These are phyloP conservation scores for Ophiostoma sp. DNA, from an alignment of 2,329 filamentous ascomycete genomes.

Conservation along the genomic window DNA sequence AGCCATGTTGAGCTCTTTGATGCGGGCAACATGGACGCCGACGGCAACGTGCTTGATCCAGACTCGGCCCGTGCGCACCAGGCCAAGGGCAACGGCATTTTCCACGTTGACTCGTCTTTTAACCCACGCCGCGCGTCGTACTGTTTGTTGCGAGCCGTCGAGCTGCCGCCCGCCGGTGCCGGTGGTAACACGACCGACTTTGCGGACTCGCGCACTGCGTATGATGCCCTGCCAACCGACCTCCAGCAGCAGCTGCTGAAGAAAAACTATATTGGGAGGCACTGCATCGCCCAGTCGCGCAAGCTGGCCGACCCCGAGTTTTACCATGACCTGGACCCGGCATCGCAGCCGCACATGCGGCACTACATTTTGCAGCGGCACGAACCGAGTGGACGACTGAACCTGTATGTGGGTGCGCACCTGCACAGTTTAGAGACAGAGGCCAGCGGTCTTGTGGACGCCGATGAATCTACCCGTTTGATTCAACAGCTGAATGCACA, in stretches of 20 bases:
- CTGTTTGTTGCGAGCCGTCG: constrained; percentile 52
- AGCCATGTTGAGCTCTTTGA: constrained; percentile 56
- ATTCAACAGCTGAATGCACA: constrained; percentile 48
- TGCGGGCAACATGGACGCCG: constrained; percentile 54
- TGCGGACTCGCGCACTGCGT: constrained; percentile 54
- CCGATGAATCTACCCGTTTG: constrained; percentile 39
- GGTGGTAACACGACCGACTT: constrained; percentile 57
- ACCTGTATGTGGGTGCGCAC: constrained; percentile 55
- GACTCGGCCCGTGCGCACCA: constrained; percentile 44
- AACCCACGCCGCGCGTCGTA: constrained; percentile 55
- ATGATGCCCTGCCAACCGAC: constrained; percentile 44
- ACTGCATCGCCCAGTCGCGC: constrained; percentile 54
- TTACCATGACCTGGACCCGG: constrained; percentile 43
- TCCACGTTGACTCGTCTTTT: constrained; percentile 57
- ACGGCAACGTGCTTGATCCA: constrained; percentile 46
- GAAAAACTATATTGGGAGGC: constrained; percentile 49
- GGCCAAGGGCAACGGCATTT: constrained; percentile 51
- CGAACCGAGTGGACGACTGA: constrained; percentile 52
- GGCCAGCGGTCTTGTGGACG: constrained; percentile 27
- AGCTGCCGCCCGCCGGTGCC: constrained; percentile 46
- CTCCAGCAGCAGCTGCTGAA: constrained; percentile 39
- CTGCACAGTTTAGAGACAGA: constrained; percentile 51
- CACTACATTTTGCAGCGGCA: constrained; percentile 55
- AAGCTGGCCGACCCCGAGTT: constrained; percentile 52
- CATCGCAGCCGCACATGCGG: constrained; percentile 40